Evolutionary conservation across 352 stramenopile species (phyloP), one percentile per base, ranked within the genome.

Genomic region (Pilasporangium apinafurcum): DNA sequence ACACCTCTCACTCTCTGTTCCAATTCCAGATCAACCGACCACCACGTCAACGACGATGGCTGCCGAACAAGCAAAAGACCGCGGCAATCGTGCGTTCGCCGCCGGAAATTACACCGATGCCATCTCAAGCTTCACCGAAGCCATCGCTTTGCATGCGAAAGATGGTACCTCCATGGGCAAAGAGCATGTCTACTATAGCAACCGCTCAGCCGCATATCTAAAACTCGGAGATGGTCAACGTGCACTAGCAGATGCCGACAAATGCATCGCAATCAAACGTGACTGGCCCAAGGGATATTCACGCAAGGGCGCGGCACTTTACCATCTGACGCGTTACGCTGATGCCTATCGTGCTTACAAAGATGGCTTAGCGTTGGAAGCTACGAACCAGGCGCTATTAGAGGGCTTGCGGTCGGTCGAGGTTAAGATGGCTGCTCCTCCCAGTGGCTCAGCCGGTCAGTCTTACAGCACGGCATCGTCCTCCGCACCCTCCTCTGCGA

Each of bases 281-380:
- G 72, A 74, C 45, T 96, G 83, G 83, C 53, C 77, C 47, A 95
- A 95, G 58, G 86, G 85, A 27, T 95, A 91, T 57, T 92, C 79
- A 27, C 80, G 86, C 44, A 76, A 83, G n/a, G 84, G 80, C 17
- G 70, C 77, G 2, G 83, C 86, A 40, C 62, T 93, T 22, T 84
- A 80, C 49, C 48, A 65, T 37, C 56, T 91, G 17, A 65, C 65
- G 0, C 77, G 76, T 40, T 90, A 76, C 39, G 38, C 69, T 1
- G 80, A 94, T 33, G 80, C 80, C 13, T 85, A 74, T 49, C 68
- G 68, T 43, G 79, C 83, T 36, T 94, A 92, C 65, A 68, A 84
- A 58, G 77, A 87, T 29, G 83, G 83, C 1, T 58, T 94, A 32
- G 61, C 56, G 39, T 51, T 78, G 10, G 77, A 92, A 12, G 50